Base-by-base conservation (phyloP, 2,329 filamentous ascomycete genomes). In the Colletotrichum coccodes region DNA sequence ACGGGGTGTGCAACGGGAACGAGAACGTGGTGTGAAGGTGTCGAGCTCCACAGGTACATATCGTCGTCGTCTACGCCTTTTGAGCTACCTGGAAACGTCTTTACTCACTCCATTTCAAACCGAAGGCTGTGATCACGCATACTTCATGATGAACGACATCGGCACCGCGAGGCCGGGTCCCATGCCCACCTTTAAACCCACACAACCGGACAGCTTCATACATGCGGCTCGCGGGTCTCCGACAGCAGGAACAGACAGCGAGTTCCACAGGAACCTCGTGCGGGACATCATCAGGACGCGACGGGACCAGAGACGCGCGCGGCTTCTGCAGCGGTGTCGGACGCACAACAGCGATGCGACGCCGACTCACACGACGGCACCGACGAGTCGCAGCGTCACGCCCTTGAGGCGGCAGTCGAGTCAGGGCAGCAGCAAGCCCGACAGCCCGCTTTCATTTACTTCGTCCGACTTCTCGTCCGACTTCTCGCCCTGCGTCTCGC, bases 251-350 rank as follows among this genome's bases (percentile, higher is more conserved):
- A 23, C 40, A n/a, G 66, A 69, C 36, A 54, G 56, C 49, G 61
- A 69, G 49, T 23, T 65, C 32, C 65, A 68, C 34, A 28, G 54
- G 23, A 69, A 38, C 42, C 6, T 65, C 18, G 62, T 69, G 12
- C 62, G 66, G 32, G 66, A 69, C 42, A 69, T 69, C 18, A 69
- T 69, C 66, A 60, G 56, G 26, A 49, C 50, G 26, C 61, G 66
- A 11, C 61, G 66, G 3, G 66, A 69, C 12, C 61, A 66, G 34
- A 44, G 66, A 38, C 47, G 66, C 3, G 66, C 66, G 5, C 62
- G 66, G 21, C 49, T 69, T 34, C 66, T 66, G 36, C 66, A 69
- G 8, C 54, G 66, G 18, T 66, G 62, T 18, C 40, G 66, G 3
- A 46, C 66, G 30, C 62, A 60, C n/a, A 68, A 47, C 54, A 49